A percentile compares a stretch with the other conserved stretches of the same genome.
Conservation (phyloP, 192 early-diverging fungal species). For the Rhizoclosmatium sp. region DNA sequence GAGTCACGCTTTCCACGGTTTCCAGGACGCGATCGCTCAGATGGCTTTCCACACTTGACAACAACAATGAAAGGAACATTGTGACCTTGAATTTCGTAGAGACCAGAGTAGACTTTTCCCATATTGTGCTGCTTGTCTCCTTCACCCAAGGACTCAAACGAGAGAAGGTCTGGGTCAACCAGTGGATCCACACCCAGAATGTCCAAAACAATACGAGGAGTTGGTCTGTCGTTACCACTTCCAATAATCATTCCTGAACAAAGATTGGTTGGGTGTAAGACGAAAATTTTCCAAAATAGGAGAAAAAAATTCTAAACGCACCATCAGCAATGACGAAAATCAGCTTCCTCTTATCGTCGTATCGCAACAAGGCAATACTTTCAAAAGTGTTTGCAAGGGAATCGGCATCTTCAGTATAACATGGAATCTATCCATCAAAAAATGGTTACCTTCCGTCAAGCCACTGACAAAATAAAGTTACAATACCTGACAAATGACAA, state of each 20-base stretch:
- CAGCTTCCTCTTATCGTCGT: slow-evolving; percentile 89
- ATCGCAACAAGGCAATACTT: slow-evolving; percentile 75
- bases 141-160: slow-evolving; percentile 89
- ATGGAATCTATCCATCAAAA: slow-evolving; percentile 52
- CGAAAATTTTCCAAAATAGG: slow-evolving; percentile 4
- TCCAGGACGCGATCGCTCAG: slow-evolving; percentile 80
- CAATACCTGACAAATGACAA: slow-evolving; percentile 90
- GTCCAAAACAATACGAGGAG: slow-evolving; percentile 87
- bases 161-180: slow-evolving; percentile 70
- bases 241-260: slow-evolving; percentile 79
- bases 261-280: not conserved
- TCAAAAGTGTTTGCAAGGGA: slow-evolving; percentile 85
- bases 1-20: slow-evolving; percentile 86
- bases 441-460: not conserved
- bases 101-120: slow-evolving; percentile 95
- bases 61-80: slow-evolving; percentile 93
- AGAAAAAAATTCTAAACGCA: slow-evolving; percentile 42
- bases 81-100: slow-evolving; percentile 89
- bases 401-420: slow-evolving; percentile 93
- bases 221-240: slow-evolving; percentile 94
- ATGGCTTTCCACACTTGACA: slow-evolving; percentile 90
- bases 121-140: slow-evolving; percentile 92
- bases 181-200: slow-evolving; percentile 80
- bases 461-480: slow-evolving; percentile 84
- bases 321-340: slow-evolving; percentile 90